Evolutionary conservation across 192 early-diverging fungal species (phyloP).

Genomic region (Martensiomyces pterosporus): DNA sequence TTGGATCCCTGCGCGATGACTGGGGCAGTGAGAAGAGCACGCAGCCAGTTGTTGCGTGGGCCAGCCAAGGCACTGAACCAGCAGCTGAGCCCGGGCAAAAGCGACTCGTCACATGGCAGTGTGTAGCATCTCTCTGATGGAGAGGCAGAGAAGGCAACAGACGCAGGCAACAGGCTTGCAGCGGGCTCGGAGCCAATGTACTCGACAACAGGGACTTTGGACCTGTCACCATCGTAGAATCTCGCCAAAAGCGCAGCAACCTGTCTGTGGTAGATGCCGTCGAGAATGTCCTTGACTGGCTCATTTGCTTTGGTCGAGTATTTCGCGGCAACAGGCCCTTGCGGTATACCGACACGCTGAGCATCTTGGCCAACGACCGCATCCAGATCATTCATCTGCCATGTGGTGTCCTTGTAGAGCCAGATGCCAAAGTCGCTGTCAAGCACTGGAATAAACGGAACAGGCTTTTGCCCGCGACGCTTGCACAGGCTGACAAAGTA

Average conservation of each 20-base stretch:
- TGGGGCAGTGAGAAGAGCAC: slow-evolving; percentile 69
- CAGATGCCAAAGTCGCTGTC: slow-evolving; percentile 88
- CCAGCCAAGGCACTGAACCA: slow-evolving; percentile 71
- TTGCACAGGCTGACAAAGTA: slow-evolving; percentile 32
- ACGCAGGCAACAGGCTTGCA: background rate
- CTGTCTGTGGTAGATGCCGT: slow-evolving; percentile 69
- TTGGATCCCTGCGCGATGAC: slow-evolving; percentile 72
- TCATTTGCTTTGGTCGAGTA: slow-evolving; percentile 69
- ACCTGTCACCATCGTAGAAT: slow-evolving; percentile 60
- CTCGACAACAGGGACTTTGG: slow-evolving; percentile 64
- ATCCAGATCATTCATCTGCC: slow-evolving; percentile 82
- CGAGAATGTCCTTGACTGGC: slow-evolving; percentile 83
- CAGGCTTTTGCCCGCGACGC: slow-evolving; percentile 73
- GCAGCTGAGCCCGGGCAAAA: slow-evolving; percentile 16
- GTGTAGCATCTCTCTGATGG: background rate
- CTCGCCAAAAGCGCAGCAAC: slow-evolving; percentile 61
- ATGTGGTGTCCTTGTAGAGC: slow-evolving; percentile 89
- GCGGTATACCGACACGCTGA: slow-evolving; percentile 79
- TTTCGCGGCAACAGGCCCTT: slow-evolving; percentile 78
- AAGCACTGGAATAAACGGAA: slow-evolving; percentile 86
- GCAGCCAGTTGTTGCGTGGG: slow-evolving; percentile 69
- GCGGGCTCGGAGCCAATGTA: slow-evolving; percentile 51
- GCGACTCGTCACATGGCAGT: background rate
- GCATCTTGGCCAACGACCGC: slow-evolving; percentile 64
- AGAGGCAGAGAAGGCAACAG: background rate